phyloP scores from a whole-genome alignment of 2,329 filamentous ascomycete species.

The Arthrobotrys sphaeroides region DNA sequence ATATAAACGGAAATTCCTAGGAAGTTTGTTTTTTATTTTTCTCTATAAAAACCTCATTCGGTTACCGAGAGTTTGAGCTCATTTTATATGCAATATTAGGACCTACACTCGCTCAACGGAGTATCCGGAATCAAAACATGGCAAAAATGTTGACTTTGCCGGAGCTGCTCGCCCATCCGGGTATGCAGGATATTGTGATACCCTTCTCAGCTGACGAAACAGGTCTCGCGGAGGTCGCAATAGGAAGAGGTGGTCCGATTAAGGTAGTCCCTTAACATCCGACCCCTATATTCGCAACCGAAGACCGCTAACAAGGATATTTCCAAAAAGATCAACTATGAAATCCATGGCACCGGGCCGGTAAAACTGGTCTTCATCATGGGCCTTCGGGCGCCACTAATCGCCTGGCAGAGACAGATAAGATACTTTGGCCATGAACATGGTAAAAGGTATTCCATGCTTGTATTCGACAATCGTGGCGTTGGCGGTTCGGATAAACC shows the following conservation, averaged over 20 bases:
- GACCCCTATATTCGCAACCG: background rate
- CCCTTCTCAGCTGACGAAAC: conserved; percentile 18
- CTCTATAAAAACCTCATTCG: background rate
- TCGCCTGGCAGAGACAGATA: conserved; percentile 69
- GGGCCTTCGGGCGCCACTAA: conserved; percentile 74
- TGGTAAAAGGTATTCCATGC: conserved; percentile 73
- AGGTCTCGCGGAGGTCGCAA: conserved; percentile 34
- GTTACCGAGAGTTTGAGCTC: too few species aligned
- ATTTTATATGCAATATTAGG: too few species aligned
- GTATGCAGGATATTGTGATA: conserved; percentile 47
- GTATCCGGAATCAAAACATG: background rate
- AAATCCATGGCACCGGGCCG: conserved; percentile 46
- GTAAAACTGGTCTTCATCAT: conserved; percentile 69
- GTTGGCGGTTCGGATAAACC: conserved; percentile 84
- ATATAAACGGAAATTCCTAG: background rate
- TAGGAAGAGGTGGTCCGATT: conserved; percentile 44
- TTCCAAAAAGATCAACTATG: conserved; percentile 44
- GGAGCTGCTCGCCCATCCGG: conserved; percentile 46
- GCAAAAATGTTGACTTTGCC: conserved; percentile 24
- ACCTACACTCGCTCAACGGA: too few species aligned
- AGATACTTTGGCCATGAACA: conserved; percentile 80
- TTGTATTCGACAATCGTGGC: conserved; percentile 82
- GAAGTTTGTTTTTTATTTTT: background rate
- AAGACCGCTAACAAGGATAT: background rate
- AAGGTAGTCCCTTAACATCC: conserved; percentile 26